Evolutionary conservation across 768 basidiomycete genomes (phyloP).

Genomic region (Saitozyma podzolica): DNA sequence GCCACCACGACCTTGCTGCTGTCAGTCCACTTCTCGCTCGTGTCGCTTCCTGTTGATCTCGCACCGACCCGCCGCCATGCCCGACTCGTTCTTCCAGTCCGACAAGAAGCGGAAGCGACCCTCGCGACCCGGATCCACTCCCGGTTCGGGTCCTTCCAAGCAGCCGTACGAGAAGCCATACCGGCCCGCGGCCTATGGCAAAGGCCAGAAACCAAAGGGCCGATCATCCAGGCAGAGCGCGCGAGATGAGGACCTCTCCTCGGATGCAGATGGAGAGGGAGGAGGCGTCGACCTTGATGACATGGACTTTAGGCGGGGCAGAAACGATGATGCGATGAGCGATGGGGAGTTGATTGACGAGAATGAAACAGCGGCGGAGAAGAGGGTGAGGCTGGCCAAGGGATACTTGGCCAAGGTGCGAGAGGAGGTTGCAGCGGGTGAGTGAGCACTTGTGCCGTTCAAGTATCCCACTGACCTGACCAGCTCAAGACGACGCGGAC

Average conservation of each 20-base stretch:
- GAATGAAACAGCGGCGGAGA: constrained; percentile 88
- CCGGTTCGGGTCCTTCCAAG: constrained; percentile 56
- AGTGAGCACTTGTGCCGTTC: constrained; percentile 1
- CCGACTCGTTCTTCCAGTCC: constrained; percentile 75
- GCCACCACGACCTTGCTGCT: too few relatives aligned
- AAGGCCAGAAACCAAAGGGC: constrained; percentile 26
- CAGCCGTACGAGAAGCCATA: constrained; percentile 48
- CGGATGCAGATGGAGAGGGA: constrained; percentile 33
- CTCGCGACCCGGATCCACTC: constrained; percentile 60
- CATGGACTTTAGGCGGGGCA: constrained; percentile 67
- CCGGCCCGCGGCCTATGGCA: constrained; percentile 46
- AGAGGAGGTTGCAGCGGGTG: constrained; percentile 64
- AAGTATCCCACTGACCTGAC: background rate
- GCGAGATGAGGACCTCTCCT: constrained; percentile 41
- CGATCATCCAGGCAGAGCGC: constrained; percentile 5
- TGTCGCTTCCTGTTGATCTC: too few relatives aligned
- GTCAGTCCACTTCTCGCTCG: too few relatives aligned
- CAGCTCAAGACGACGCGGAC: constrained; percentile 70
- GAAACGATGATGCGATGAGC: constrained; percentile 63
- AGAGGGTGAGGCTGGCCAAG: constrained; percentile 84
- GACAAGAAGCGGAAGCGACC: constrained; percentile 52
- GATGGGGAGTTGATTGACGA: constrained; percentile 72
- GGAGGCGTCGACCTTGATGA: constrained; percentile 60
- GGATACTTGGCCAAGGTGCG: constrained; percentile 84
- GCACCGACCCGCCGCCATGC: constrained; percentile 57